Base-by-base conservation (phyloP, 331 rosid genomes). In the Malus hybrid region DNA sequence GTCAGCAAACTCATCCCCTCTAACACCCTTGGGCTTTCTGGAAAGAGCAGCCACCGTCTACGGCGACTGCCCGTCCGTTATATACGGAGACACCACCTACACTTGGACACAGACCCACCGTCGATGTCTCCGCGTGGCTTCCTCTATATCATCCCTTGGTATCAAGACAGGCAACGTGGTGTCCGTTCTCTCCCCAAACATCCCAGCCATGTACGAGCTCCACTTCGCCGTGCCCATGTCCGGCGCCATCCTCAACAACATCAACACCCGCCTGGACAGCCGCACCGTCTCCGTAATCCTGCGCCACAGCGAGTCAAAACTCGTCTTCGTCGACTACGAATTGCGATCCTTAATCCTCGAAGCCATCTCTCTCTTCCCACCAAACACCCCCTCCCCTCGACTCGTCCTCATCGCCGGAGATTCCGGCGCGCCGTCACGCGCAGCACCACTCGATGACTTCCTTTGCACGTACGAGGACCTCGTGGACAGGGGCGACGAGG, bases 141-240 rank as follows among this genome's bases (percentile, higher is more conserved):
- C 91, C 6, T 80, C 93, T 2, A 65, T 90, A 8, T 10, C 82
- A 3, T 80, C 87, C 11, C 71, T 88, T 24, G 87, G 88, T 19
- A 67, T 87, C 29, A 11, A 39, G 10, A 42, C 70, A 0, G 73
- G 91, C 27, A 63, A 90, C 2, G 87, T 88, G 3, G 90, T 90
- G 3, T 88, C 96, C 20, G 89, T 88, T 3, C 44, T 88, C 5
- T 73, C 88, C 8, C 91, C 93, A 50, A 90, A 88, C 82, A 59
- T 78, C 6, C 93, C 93, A 0, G 75, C 93, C 65, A 83, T 87
- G 90, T 90, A 88, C 69, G 93, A 90, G 78, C 91, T 90, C 55
- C 93, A 90, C 36, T 90, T 90, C 79, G 86, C 91, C 2, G 86
- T 84, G 4, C 96, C 93, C 52, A 81, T 90, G 85, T 19, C 86